Evolutionary conservation across 805 yeast genomes (phyloP), one percentile per base, ranked within the genome.

Genomic region (Yarrowia porcina): DNA sequence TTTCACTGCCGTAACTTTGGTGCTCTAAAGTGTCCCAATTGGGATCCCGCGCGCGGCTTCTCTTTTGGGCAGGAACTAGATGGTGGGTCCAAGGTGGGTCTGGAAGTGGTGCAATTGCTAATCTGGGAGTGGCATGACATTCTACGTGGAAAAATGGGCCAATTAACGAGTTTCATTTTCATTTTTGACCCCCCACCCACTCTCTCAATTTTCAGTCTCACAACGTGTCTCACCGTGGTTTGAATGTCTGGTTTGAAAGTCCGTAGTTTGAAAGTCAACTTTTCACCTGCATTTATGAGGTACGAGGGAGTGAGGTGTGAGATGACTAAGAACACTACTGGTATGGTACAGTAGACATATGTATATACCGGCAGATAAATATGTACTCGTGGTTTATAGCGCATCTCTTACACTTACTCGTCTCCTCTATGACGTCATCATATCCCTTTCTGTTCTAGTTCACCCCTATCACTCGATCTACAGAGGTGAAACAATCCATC

Each of bases 11-110:
- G 45, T 18, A 44, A 44, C 50, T 32, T 18, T 27, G 21, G 5
- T 25, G 32, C 25, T 18, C 50, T 44, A 44, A 12, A 17, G 12
- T 45, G 27, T 45, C 52, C 52, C 25, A 30, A 45, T 45, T 28
- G 36, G 36, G 52, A 45, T 45, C 52, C 52, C 52, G 52, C 52
- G 52, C 52, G 52, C 52, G 52, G 52, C 36, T 45, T 45, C 52
- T 30, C 52, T 7, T 17, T 18, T 45, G 17, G 52, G 52, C 36
- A 44, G 35, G 50, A 1, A n/a, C 5, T 18, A 44, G n/a, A n/a
- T 32, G 27, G n/a, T 23, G 9, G n/a, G 23, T 4, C 8, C 25
- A 20, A 20, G 13, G 42, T 38, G 42, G 38, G 38, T 35, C 38
- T 35, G 1, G 20, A 7, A 18, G 41, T 3, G 15, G 17, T 20